Base-by-base conservation (phyloP, 495 filamentous ascomycete species). In the Penicillium flavigenum region DNA sequence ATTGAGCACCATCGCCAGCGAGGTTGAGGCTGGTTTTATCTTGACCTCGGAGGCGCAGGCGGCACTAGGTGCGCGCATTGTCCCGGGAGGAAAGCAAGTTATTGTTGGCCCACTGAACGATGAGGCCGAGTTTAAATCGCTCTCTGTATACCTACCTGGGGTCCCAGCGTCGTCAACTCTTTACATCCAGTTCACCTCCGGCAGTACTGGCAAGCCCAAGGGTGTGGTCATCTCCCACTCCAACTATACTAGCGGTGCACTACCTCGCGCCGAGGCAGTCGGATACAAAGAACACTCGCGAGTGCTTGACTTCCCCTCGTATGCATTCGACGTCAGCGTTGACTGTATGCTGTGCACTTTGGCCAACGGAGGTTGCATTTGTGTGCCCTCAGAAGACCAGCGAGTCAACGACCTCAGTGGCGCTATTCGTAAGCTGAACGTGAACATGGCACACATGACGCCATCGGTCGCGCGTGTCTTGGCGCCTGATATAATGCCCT, bases 251-350 rank as follows among this genome's bases (percentile, higher is more conserved):
- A 72, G 63, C 1, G 57, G 54, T 20, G 44, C 46, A 3, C 16
- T 51, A 11, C 38, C 43, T 8, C 58, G 57, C 19, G 42, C 46
- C 8, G 16, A 38, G 16, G 48, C 47, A 1, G 17, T 61, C 43
- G 16, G 38, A 14, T 29, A 59, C 14, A 31, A 17, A 16, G 9
- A 20, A 0, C 20, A 59, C 9, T 58, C 65, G 4, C 67, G 84
- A 12, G 77, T 82, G 14, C 77, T 88, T 58, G 81, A 86, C 46
- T 78, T 87, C 46, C 79, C 83, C 0, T 80, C 82, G 16, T 83
- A 81, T 64, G 77, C 79, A 12, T 84, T 85, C 45, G 86, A 88
- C 53, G 72, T 79, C 31, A 76, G 79, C 31, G 72, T 86, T 10
- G 60, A 68, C 2, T 83, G 87, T 45, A 75, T 84, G 19, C 76